These are phyloP conservation scores for Parascedosporium putredinis DNA, from an alignment of 2,329 filamentous ascomycete species.

Conservation along the genomic window DNA sequence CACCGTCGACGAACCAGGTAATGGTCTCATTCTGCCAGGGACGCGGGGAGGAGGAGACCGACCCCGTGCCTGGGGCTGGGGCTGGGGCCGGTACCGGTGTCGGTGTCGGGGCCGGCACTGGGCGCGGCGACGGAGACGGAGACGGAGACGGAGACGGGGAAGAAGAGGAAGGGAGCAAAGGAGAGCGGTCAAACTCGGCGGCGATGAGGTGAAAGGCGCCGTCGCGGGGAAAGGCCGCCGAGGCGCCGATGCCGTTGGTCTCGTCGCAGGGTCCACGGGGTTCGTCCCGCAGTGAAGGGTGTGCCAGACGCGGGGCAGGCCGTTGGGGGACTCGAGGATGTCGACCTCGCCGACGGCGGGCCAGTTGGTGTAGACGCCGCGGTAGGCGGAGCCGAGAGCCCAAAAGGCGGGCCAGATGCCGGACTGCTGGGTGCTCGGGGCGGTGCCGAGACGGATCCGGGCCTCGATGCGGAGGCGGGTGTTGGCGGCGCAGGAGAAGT, in stretches of 20 bases:
- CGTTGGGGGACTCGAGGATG: constrained; percentile 33
- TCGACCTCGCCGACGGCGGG: constrained; percentile 33
- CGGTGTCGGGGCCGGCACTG: constrained; percentile 23
- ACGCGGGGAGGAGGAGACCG: constrained; percentile 16
- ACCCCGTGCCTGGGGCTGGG: too few species aligned
- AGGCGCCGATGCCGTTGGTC: constrained; percentile 21
- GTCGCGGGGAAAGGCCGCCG: constrained; percentile 13
- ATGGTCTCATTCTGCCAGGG: constrained; percentile 21
- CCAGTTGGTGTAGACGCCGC: constrained; percentile 29
- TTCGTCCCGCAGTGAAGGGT: constrained; percentile 31
- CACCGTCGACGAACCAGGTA: constrained; percentile 24
- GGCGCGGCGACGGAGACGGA: constrained; percentile 23
- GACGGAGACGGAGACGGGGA: constrained; percentile 14
- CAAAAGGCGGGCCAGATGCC: constrained; percentile 39
- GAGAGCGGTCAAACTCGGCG: constrained; percentile 22
- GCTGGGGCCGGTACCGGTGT: too few species aligned
- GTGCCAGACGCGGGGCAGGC: constrained; percentile 22
- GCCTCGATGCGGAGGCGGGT: constrained; percentile 28
- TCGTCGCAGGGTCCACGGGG: constrained; percentile 30
- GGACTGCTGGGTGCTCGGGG: constrained; percentile 17
- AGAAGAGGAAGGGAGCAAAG: constrained; percentile 7
- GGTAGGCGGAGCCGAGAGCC: constrained; percentile 29
- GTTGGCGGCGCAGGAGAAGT: constrained; percentile 23
- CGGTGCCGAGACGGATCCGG: constrained; percentile 24
- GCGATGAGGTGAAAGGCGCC: constrained; percentile 23